Conservation (phyloP, 129 eudicot species). For the Flaveria sonorensis region DNA sequence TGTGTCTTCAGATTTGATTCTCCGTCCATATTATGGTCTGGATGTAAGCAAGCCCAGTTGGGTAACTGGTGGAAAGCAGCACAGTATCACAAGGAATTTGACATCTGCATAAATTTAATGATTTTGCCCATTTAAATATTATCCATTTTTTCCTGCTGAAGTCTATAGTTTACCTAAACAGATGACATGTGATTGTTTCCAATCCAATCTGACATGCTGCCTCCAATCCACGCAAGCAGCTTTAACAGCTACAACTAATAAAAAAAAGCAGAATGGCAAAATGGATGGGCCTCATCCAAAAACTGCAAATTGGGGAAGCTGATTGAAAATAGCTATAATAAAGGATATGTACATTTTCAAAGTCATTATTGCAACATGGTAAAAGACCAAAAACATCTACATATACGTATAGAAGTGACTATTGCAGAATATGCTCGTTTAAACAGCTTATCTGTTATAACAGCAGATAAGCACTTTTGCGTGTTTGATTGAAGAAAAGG, state of each 20-base stretch:
- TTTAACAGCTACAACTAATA: conserved; percentile 82
- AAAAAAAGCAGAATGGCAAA: conserved; percentile 73
- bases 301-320: conserved; percentile 93
- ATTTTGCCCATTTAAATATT: conserved; percentile 81
- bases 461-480: no score
- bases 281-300: conserved; percentile 85
- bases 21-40: conserved; percentile 90
- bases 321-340: conserved; percentile 79
- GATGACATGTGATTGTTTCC: conserved; percentile 72
- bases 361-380: no score
- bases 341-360: conserved; percentile 5
- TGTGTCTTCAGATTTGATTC: conserved; percentile 92
- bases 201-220: conserved; percentile 70
- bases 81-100: conserved; percentile 88
- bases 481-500: no score
- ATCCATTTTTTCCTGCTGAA: conserved; percentile 68
- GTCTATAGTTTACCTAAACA: conserved; percentile 56
- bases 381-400: no score
- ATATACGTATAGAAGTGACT: no score
- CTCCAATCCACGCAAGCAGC: conserved; percentile 95
- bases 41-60: conserved; percentile 92
- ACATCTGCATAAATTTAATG: conserved; percentile 69
- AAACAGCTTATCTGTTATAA: no score
- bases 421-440: no score
- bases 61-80: conserved; percentile 82